phyloP scores from a whole-genome alignment of 768 basidiomycete species.

The Crucibulum laeve region DNA sequence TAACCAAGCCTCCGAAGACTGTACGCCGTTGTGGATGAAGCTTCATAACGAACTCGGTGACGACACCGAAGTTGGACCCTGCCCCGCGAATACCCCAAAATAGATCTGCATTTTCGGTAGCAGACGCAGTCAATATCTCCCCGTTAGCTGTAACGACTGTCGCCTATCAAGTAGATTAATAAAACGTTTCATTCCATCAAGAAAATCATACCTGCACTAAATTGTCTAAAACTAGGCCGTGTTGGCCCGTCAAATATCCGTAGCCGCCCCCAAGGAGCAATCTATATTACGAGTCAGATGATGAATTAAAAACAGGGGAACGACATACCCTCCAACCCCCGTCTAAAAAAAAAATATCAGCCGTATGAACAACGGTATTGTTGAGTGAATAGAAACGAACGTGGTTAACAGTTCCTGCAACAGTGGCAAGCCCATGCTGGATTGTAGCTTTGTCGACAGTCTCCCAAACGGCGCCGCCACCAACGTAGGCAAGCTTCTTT shows the following conservation, averaged over 20 bases:
- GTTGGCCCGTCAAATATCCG: conserved; percentile 34
- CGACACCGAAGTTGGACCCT: conserved; percentile 40
- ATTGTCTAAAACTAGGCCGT: conserved; percentile 37
- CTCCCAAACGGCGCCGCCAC: conserved; percentile 29
- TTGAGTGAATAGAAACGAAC: conserved; percentile 19
- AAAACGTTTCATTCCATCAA: background rate
- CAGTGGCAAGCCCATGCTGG: conserved; percentile 27
- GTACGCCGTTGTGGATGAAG: conserved; percentile 38
- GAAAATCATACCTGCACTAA: conserved; percentile 15
- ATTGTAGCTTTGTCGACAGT: conserved; percentile 27
- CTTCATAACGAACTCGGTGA: conserved; percentile 36
- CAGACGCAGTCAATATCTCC: conserved; percentile 19
- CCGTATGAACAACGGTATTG: background rate
- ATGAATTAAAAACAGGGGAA: background rate
- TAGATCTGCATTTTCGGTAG: conserved; percentile 26
- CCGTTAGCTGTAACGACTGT: conserved; percentile 33
- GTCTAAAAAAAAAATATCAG: conserved; percentile 18
- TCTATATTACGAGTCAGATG: conserved; percentile 12
- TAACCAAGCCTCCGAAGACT: conserved; percentile 29
- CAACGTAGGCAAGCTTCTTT: conserved; percentile 19
- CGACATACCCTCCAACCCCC: conserved; percentile 35
- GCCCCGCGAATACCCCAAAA: conserved; percentile 41
- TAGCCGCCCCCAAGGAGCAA: conserved; percentile 42
- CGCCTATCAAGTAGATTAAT: conserved; percentile 13
- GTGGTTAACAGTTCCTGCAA: conserved; percentile 26